A percentile compares a stretch with the other conserved stretches of the same genome.
phyloP scores from a whole-genome alignment of 257 asterid genomes.

The Nicotiana tabacum region DNA sequence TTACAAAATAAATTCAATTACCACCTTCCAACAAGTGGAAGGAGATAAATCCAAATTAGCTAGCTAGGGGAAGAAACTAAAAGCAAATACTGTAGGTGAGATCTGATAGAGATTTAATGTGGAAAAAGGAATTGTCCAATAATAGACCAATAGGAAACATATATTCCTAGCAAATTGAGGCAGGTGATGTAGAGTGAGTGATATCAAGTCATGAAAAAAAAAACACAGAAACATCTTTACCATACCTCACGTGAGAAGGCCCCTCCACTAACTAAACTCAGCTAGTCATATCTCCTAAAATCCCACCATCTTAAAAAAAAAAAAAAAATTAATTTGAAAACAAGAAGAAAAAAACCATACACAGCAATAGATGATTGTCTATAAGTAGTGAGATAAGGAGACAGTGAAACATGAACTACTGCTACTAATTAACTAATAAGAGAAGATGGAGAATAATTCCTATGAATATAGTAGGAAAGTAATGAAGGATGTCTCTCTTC shows the following conservation, averaged over 20 bases:
- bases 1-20: neutral
- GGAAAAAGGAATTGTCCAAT: constrained; percentile 2
- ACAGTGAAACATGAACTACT: neutral
- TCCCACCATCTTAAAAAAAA: neutral
- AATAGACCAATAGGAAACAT: constrained; percentile 3
- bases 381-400: constrained; percentile 22
- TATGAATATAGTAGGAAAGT: constrained; percentile 19
- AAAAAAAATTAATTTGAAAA: neutral
- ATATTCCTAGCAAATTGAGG: neutral
- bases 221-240: constrained; percentile 15
- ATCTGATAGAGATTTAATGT: neutral
- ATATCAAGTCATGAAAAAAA: constrained; percentile 31
- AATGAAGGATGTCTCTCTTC: constrained; percentile 50
- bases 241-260: constrained; percentile 22
- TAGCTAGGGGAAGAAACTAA: neutral
- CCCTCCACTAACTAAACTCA: constrained; percentile 24
- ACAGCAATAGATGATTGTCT: constrained; percentile 6
- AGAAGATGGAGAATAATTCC: constrained; percentile 33
- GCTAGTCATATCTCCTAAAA: neutral
- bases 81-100: neutral
- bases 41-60: neutral
- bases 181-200: constrained; percentile 10
- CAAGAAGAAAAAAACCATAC: neutral
- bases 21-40: neutral
- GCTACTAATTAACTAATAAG: neutral